phyloP scores from a whole-genome alignment of 2,329 filamentous ascomycete genomes.

The Fusarium stilboides region DNA sequence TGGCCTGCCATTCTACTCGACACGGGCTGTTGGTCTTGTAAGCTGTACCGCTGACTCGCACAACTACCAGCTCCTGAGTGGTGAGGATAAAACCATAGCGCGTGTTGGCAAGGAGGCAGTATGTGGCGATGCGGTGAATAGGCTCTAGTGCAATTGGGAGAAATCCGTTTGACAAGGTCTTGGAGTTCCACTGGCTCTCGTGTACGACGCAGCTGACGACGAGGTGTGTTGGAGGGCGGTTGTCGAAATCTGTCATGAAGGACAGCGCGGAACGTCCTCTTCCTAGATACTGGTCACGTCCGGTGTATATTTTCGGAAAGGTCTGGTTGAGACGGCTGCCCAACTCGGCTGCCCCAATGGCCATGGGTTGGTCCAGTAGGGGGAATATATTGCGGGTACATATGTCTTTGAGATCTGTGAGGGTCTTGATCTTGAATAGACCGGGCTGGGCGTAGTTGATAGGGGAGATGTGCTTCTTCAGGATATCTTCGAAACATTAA shows the following conservation, averaged over 20 bases:
- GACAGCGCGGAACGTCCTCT: no score
- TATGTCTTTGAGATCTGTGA: neutral
- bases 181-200: neutral
- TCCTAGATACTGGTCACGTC: no score
- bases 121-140: neutral
- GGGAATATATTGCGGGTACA: neutral
- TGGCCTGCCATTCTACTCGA: constrained; percentile 1
- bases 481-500: neutral
- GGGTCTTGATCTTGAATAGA: no score
- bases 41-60: neutral
- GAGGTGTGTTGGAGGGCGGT: neutral
- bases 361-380: neutral
- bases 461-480: neutral
- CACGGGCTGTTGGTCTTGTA: neutral
- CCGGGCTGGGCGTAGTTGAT: no score
- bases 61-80: constrained; percentile 2
- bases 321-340: no score
- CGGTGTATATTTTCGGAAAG: no score
- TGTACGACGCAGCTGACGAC: neutral
- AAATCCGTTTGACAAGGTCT: neutral
- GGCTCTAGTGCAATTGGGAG: neutral
- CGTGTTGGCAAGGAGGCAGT: neutral
- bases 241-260: no score
- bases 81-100: constrained; percentile 7
- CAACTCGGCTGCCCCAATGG: no score